These are phyloP conservation scores for Salvia rosmarinus DNA, from an alignment of 257 asterid genomes.

Conservation along the genomic window DNA sequence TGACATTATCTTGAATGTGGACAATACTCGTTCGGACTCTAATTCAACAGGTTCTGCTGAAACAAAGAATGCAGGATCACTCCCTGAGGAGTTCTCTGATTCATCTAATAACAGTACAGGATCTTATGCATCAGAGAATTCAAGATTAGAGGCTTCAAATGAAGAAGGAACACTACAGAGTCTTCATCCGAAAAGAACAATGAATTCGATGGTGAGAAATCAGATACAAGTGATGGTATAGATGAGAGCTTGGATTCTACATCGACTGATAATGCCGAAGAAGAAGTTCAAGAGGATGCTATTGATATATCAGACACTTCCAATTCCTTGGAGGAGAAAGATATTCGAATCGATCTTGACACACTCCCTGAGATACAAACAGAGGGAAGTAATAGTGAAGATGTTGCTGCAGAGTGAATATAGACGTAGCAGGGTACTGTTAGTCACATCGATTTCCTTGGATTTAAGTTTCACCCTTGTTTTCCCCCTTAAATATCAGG, in stretches of 20 bases:
- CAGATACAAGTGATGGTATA: conserved; percentile 43
- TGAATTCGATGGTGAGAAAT: conserved; percentile 41
- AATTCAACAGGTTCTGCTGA: conserved; percentile 36
- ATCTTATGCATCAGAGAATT: conserved; percentile 38
- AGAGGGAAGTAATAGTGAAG: conserved; percentile 63
- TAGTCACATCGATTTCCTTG: conserved; percentile 22
- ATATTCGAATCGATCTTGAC: conserved; percentile 56
- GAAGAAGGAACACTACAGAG: conserved; percentile 40
- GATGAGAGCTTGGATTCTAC: conserved; percentile 42
- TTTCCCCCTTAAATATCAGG: conserved; percentile 33
- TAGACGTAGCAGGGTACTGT: conserved; percentile 20
- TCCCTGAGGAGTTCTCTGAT: conserved; percentile 34
- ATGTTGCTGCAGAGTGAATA: conserved; percentile 71
- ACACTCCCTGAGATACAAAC: conserved; percentile 68
- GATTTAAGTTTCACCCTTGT: conserved; percentile 31
- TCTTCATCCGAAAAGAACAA: conserved; percentile 33
- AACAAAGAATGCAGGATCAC: conserved; percentile 36
- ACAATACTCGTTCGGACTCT: conserved; percentile 29
- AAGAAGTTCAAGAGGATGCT: conserved; percentile 52
- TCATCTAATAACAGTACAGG: conserved; percentile 32
- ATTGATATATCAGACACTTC: conserved; percentile 67
- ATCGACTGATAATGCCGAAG: conserved; percentile 44
- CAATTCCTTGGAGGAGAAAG: conserved; percentile 54
- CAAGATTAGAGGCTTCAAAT: conserved; percentile 25
- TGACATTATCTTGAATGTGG: conserved; percentile 29